Evolutionary conservation across 306 rosid species (phyloP), one percentile per base, ranked within the genome.

Genomic region (Erythrophleum fordii): DNA sequence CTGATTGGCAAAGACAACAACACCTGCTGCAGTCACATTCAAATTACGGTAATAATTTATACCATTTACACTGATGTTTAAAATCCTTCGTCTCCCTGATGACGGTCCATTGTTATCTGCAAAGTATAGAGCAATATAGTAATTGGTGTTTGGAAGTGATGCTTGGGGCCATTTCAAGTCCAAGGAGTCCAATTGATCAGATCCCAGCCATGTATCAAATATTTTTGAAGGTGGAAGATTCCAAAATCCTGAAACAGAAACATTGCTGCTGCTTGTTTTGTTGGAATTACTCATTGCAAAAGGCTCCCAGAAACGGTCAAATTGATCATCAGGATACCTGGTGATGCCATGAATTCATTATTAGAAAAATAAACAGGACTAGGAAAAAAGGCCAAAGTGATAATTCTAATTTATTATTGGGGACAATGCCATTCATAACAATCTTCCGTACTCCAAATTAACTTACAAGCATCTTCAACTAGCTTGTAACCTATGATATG

Each of bases 271-370:
- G 83, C 82, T 87, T 45, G 86, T 81, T 17, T 71, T 69, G 81
- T 83, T 55, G 23, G 81, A 75, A 76, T 58, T 78, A 13, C 58
- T 61, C 48, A 53, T 72, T 55, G 82, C 88, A 72, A 82, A 89
- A 41, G 97, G 86, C 78, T 11, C 85, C 99, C 99, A 93, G 9
- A 85, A 72, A 5, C 98, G 99, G 86, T 95, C 92, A 67, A 91
- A 95, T 73, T 73, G 86, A 87, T 95, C 99, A 82, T 93, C 94
- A 16, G 99, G 99, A 77, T 89, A 91, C 73, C 99, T 95, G 90
- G 73, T 60, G 31, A 69, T 45, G 28, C 6, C 52, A 77, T 13
- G 68, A 16, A 74, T 17, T 26, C 46, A 73, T 23, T 52, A 67
- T 80, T 52, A 82, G 72, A 26, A 70, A 11, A 14, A 17, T 29